Base-by-base conservation (phyloP, 2,329 filamentous ascomycete genomes). In the Fusarium hostae region DNA sequence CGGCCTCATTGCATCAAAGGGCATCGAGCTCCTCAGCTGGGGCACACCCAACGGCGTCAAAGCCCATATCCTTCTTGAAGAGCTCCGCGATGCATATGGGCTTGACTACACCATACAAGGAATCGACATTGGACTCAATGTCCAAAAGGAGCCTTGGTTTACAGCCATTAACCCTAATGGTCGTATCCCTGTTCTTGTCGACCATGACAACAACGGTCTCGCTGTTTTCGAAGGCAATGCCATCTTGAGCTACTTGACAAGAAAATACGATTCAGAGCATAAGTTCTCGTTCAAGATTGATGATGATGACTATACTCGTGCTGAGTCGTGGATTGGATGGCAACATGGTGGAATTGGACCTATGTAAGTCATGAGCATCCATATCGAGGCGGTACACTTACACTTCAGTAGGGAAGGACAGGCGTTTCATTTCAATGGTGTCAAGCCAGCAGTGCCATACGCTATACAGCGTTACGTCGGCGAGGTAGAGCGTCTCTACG, bases 261-360 rank as follows among this genome's bases (percentile, higher is more conserved):
- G 90, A n/a, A 87, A 87, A 70, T 94, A 94, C 77, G 92, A 94
- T 78, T 83, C 84, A 0, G 88, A 93, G 48, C 43, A 79, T 61
- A 77, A 72, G 60, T 78, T 82, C 59, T 80, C 79, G 11, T 83
- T 83, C 63, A 76, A 75, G 28, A 57, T 75, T 26, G 84, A 87
- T 37, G 76, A 79, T 20, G 74, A 81, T 59, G 79, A 82, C 68
- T 80, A 80, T 64, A 79, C 79, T 7, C 74, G 75, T 18, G 76
- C 79, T 18, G 78, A 81, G 68, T 65, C 78, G 3, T 92, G 90
- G 90, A 85, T 90, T 69, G 86, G 87, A 41, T 92, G 89, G 88
- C 90, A 94, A 82, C 92, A 93, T 75, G 91, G 90, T n/a, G 92
- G 92, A 4, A 76, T 94, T 5, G 91, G 91, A 1, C 92, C 92